These are phyloP conservation scores for Clonostachys chloroleuca DNA, from an alignment of 2,329 filamentous ascomycete species.

Conservation along the genomic window DNA sequence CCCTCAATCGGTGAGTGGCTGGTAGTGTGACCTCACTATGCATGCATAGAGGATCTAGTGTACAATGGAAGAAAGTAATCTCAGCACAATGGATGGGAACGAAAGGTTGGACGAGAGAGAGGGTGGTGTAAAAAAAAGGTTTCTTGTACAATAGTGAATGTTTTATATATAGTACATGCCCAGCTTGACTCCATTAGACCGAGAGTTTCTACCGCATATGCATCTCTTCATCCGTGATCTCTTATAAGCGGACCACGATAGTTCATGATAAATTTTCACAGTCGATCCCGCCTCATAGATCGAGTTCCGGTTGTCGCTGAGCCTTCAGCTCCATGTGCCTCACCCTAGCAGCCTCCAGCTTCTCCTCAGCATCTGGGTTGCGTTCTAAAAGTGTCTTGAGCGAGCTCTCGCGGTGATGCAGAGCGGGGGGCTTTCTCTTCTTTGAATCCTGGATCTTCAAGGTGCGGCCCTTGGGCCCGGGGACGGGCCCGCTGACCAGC, in stretches of 20 bases:
- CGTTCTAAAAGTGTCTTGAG: conserved; percentile 36
- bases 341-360: conserved; percentile 42
- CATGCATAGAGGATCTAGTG: no score
- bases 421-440: conserved; percentile 65
- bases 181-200: conserved; percentile 1
- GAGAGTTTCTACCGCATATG: neutral
- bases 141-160: conserved; percentile 8
- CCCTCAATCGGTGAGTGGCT: conserved; percentile 19
- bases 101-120: neutral
- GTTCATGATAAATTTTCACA: neutral
- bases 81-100: neutral
- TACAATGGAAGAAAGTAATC: no score
- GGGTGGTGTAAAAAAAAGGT: conserved; percentile 1
- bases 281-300: neutral
- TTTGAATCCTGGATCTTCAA: conserved; percentile 87
- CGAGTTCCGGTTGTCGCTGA: conserved; percentile 13
- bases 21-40: no score
- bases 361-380: conserved; percentile 38
- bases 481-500: conserved; percentile 80
- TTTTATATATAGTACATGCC: conserved; percentile 29
- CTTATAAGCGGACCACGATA: neutral
- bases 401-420: conserved; percentile 42
- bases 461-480: conserved; percentile 81
- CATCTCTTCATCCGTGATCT: neutral
- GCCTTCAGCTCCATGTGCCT: conserved; percentile 51